Base-by-base conservation (phyloP, 192 early-diverging fungal genomes). In the Funneliformis mosseae region DNA sequence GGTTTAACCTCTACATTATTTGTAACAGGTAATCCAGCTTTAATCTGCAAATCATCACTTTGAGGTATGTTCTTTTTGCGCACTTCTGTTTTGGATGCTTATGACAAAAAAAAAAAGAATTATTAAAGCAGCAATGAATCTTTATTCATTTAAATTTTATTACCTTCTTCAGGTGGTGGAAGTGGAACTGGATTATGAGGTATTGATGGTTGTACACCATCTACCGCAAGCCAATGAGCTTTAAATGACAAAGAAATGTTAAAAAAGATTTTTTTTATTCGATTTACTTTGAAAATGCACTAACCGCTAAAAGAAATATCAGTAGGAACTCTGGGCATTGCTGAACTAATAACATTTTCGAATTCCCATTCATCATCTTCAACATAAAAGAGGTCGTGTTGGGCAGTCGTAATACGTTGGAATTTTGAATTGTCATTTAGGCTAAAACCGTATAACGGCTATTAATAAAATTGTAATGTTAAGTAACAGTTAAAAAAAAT, bases 221-320 rank as follows among this genome's bases (percentile, higher is more conserved):
- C 98, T 77, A 99, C 94, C 2, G 98, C 97, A n/a, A 99, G 88
- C 96, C 97, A 99, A 81, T 99, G 97, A 11, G 94, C 96, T 87
- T 63, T 55, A 7, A 59, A 45, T 27, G 41, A 23, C 72, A 42
- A 77, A 78, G 8, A 66, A 59, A 21, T 7, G 39, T 43, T 28
- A 27, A 71, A 33, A 42, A 55, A n/a, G 8, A 41, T 59, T 11
- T 46, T 16, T 38, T 67, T 5, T 41, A 5, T 21, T 33, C 6
- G 63, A 38, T n/a, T n/a, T n/a, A 8, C 10, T 64, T 64, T 33
- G 9, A 64, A 45, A 43, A 67, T 28, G 46, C 21, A 46, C 83
- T 16, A 62, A 90, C 91, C 87, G 1, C 96, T 97, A 79, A 93
- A 95, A 4, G 93, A 91, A 0, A 95, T 89, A 43, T 98, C 96